Evolutionary conservation across 176 grass and related monocot genomes (phyloP).

Genomic region (Lolium multiflorum): DNA sequence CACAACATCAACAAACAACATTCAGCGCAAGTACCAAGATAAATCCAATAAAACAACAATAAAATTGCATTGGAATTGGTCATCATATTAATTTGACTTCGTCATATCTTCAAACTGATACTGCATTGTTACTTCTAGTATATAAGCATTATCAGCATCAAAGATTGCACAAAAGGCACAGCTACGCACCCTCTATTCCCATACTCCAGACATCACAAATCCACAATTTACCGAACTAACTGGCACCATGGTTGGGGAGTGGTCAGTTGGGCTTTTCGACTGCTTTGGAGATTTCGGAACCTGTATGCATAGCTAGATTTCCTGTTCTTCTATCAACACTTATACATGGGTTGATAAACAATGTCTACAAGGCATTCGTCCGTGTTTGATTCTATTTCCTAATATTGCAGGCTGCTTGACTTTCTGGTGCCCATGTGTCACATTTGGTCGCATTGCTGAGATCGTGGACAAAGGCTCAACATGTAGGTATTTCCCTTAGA

Average conservation of each 20-base stretch:
- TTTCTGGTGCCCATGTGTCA: conserved; percentile 71
- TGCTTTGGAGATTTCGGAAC: conserved; percentile 52
- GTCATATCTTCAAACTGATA: no score
- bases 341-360: no score
- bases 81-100: no score
- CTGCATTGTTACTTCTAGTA: background rate
- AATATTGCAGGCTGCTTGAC: conserved; percentile 57
- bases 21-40: no score
- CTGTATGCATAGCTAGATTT: conserved; percentile 37
- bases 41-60: no score
- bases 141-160: conserved; percentile 24
- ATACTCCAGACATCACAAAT: background rate
- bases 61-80: no score
- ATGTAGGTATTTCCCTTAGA: conserved; percentile 43
- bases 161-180: background rate
- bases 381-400: background rate
- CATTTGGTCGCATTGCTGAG: conserved; percentile 59
- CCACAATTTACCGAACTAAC: background rate
- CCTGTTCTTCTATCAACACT: background rate
- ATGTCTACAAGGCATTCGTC: background rate
- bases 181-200: background rate
- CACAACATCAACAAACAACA: no score
- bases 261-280: conserved; percentile 56
- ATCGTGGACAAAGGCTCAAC: conserved; percentile 63
- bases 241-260: conserved; percentile 41